These are phyloP conservation scores for Trichoderma hamatum DNA, from an alignment of 2,329 filamentous ascomycete species.

Conservation along the genomic window DNA sequence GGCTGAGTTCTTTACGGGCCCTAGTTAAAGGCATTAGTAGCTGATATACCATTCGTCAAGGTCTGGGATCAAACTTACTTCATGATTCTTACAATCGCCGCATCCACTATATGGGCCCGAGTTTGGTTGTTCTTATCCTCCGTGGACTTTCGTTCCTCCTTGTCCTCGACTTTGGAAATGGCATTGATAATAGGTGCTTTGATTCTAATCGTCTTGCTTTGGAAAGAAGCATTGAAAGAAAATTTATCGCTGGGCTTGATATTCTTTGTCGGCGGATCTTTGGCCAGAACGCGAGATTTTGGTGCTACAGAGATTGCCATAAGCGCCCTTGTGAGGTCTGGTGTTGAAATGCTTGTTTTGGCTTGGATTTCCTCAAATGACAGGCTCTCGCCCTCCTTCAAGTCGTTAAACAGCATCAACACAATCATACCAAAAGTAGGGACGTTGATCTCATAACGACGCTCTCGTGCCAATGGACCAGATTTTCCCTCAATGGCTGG, in stretches of 20 bases:
- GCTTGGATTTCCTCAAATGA: conserved; percentile 79
- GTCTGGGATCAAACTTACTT: conserved; percentile 60
- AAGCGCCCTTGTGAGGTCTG: conserved; percentile 75
- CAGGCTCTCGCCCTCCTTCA: conserved; percentile 56
- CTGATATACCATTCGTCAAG: conserved; percentile 31
- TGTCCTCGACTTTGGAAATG: conserved; percentile 81
- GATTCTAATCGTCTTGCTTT: conserved; percentile 81
- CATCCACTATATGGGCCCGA: conserved; percentile 71
- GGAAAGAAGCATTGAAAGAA: conserved; percentile 78
- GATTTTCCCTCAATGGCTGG: conserved; percentile 72
- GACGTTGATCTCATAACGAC: conserved; percentile 87
- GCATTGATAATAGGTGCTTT: conserved; percentile 84
- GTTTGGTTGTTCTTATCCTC: conserved; percentile 76
- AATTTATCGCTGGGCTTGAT: conserved; percentile 79
- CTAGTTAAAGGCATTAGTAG: conserved; percentile 48
- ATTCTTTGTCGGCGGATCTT: conserved; percentile 77
- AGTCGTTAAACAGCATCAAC: conserved; percentile 83
- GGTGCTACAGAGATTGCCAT: conserved; percentile 81
- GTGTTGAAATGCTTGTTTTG: conserved; percentile 73
- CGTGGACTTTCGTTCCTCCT: conserved; percentile 68
- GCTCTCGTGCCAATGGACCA: conserved; percentile 61
- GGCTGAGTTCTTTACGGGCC: conserved; percentile 71
- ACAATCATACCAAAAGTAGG: conserved; percentile 93
- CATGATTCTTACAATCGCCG: conserved; percentile 80
- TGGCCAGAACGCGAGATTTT: conserved; percentile 79